Evolutionary conservation across 177 flowering plant genomes (phyloP).

Genomic region (Telopea speciosissima): DNA sequence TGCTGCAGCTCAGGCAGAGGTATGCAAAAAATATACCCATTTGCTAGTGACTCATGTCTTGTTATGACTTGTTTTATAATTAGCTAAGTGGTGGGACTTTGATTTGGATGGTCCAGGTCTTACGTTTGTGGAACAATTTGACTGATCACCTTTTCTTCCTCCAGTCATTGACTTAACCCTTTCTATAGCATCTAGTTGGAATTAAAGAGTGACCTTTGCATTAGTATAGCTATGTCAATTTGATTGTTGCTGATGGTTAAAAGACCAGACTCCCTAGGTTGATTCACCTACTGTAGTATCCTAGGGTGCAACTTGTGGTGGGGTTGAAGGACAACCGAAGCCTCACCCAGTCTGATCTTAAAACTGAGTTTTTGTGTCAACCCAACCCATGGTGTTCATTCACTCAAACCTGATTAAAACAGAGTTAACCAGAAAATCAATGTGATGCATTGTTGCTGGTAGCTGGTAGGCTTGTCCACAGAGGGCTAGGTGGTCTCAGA

Average conservation of each 20-base stretch:
- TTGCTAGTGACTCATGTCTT: background rate
- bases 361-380: too few species aligned
- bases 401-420: too few species aligned
- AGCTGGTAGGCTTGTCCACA: too few species aligned
- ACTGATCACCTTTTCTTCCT: background rate
- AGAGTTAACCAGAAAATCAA: too few species aligned
- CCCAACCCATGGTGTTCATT: background rate
- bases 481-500: too few species aligned
- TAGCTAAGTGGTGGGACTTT: background rate
- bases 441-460: too few species aligned
- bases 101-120: background rate
- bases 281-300: background rate
- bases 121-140: background rate
- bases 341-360: too few species aligned
- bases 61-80: background rate
- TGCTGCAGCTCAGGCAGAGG: slow-evolving; percentile 78
- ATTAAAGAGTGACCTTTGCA: background rate
- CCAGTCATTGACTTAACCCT: background rate
- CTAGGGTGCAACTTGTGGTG: background rate
- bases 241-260: background rate
- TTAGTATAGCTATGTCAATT: background rate
- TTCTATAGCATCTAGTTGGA: background rate
- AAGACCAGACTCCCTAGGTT: background rate
- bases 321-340: background rate
- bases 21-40: slow-evolving; percentile 15